These are phyloP conservation scores for Talaromyces trachyspermus DNA, from an alignment of 495 filamentous ascomycete species.

Conservation along the genomic window DNA sequence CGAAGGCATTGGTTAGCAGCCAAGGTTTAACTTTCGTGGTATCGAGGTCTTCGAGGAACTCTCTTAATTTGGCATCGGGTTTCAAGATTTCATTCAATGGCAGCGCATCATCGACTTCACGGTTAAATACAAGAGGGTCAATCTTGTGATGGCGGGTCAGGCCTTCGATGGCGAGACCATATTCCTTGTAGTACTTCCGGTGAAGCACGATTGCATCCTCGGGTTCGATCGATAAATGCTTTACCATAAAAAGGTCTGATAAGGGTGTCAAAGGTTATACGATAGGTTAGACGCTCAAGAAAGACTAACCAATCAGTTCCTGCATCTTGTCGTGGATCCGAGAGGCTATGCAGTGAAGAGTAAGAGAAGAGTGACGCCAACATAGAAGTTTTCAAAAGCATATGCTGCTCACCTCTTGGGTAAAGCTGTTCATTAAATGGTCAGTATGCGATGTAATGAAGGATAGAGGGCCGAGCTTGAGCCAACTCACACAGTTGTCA, in stretches of 20 bases:
- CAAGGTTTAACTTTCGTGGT: slow-evolving; percentile 72
- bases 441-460: slow-evolving; percentile 8
- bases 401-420: slow-evolving; percentile 34
- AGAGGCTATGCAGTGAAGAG: slow-evolving; percentile 35
- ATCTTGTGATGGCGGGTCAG: slow-evolving; percentile 91
- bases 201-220: slow-evolving; percentile 78
- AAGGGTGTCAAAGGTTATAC: not conserved
- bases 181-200: slow-evolving; percentile 85
- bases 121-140: slow-evolving; percentile 90
- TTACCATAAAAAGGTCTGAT: slow-evolving; percentile 69
- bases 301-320: slow-evolving; percentile 48
- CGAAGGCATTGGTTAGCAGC: slow-evolving; percentile 94
- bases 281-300: not conserved
- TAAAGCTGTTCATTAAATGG: slow-evolving; percentile 38
- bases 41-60: slow-evolving; percentile 73
- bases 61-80: slow-evolving; percentile 65
- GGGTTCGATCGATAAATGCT: slow-evolving; percentile 62
- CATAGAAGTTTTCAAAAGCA: too few species aligned
- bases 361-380: not conserved
- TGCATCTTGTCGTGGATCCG: slow-evolving; percentile 72
- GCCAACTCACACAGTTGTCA: slow-evolving; percentile 77
- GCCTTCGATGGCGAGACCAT: slow-evolving; percentile 94
- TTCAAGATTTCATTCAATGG: slow-evolving; percentile 78
- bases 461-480: not conserved
- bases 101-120: slow-evolving; percentile 88